phyloP scores from a whole-genome alignment of 163 green algal species.

The Chlamydomonas reinhardtii region DNA sequence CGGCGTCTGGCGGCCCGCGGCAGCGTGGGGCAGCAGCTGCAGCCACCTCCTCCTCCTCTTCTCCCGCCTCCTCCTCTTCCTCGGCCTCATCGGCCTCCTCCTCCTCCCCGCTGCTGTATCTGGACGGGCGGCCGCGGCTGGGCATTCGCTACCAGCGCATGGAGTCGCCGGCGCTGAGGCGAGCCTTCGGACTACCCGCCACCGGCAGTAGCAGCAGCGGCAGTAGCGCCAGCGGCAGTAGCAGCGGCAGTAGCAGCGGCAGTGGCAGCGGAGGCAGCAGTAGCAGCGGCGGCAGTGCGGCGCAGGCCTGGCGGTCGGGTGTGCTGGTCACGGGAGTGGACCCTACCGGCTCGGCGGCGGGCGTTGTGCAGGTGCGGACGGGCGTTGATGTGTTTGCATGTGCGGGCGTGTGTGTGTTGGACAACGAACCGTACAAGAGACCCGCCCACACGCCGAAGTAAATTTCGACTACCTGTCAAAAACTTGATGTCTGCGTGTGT shows the following conservation, averaged over 20 bases:
- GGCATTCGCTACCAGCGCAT: conserved; percentile 35
- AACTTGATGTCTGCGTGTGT: no score
- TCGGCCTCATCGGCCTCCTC: not conserved
- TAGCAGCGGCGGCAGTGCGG: not conserved
- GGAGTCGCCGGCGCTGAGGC: conserved; percentile 29
- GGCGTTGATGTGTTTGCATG: not conserved
- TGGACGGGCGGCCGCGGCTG: conserved; percentile 27
- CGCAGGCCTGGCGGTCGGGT: not conserved
- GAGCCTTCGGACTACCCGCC: not conserved
- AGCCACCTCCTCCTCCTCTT: not conserved
- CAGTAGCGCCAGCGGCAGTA: not conserved
- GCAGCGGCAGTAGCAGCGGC: not conserved
- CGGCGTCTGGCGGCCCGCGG: not conserved
- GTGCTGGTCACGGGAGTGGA: conserved; percentile 52
- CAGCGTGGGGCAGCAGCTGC: not conserved
- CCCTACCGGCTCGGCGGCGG: conserved; percentile 35
- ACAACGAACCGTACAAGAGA: no score
- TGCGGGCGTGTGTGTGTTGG: not conserved
- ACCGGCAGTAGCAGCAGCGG: not conserved
- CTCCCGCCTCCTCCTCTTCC: not conserved
- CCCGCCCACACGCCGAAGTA: no score
- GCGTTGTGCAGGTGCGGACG: conserved; percentile 7
- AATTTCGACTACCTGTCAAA: no score
- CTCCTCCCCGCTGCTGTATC: not conserved
- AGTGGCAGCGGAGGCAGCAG: not conserved